Percentiles rank a stretch among this genome's conserved stretches.
Evolutionary conservation across 306 rosid genomes (phyloP).

Genomic region (Myrica gale): DNA sequence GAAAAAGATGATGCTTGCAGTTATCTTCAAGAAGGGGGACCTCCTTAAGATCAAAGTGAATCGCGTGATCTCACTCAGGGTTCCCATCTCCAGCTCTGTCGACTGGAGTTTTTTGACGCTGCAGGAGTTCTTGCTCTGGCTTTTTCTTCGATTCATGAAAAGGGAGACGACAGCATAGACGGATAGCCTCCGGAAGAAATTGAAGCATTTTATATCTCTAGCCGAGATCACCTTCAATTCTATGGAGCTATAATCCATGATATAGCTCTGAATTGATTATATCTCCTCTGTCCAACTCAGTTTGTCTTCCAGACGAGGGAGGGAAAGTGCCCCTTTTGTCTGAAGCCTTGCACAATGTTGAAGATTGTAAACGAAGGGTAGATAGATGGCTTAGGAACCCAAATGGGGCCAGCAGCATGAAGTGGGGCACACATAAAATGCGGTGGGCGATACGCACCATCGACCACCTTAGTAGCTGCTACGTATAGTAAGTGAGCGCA

Average conservation of each 20-base stretch:
- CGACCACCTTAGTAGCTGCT: neutral
- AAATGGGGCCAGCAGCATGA: neutral
- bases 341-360: neutral
- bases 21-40: constrained; percentile 9
- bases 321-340: neutral
- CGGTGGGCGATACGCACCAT: neutral
- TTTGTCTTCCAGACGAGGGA: neutral
- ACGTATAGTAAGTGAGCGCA: neutral
- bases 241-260: constrained; percentile 6
- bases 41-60: constrained; percentile 17
- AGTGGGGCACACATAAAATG: neutral
- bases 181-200: constrained; percentile 7
- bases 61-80: constrained; percentile 42
- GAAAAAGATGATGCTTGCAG: neutral
- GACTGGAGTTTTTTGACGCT: constrained; percentile 33
- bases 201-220: constrained; percentile 2
- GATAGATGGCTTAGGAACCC: neutral
- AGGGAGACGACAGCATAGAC: neutral
- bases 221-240: constrained; percentile 4
- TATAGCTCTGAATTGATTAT: neutral
- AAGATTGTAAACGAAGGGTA: neutral
- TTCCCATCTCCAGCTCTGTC: constrained; percentile 29
- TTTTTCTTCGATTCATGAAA: constrained; percentile 6
- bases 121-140: constrained; percentile 4
- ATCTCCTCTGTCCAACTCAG: neutral